A percentile compares a stretch with the other conserved stretches of the same genome.
Conservation (phyloP, 495 filamentous ascomycete species). For the Podospora tetraspora region DNA sequence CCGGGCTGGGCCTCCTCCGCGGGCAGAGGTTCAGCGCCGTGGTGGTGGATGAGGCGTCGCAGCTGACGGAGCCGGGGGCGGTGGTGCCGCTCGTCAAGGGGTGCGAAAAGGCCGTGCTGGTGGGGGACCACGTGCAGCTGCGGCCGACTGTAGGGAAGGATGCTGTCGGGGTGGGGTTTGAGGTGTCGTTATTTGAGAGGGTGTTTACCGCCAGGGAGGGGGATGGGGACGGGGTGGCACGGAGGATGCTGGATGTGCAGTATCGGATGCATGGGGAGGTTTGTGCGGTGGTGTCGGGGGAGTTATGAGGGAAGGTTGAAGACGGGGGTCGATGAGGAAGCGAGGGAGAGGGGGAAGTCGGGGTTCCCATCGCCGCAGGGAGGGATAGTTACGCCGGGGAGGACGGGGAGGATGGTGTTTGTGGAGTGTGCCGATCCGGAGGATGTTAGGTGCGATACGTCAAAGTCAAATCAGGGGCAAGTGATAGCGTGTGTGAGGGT, state of each 20-base stretch:
- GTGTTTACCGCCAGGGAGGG: slow-evolving; percentile 29
- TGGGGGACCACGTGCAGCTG: slow-evolving; percentile 52
- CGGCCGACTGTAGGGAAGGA: slow-evolving; percentile 43
- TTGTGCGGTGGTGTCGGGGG: slow-evolving; percentile 40
- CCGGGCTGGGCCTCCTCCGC: slow-evolving; percentile 45
- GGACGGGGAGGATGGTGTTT: slow-evolving; percentile 33
- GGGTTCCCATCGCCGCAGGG: slow-evolving; percentile 17
- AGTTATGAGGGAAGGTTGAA: slow-evolving; percentile 44
- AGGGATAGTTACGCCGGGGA: slow-evolving; percentile 3
- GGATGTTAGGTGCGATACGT: slow-evolving; percentile 36
- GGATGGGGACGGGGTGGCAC: slow-evolving; percentile 13
- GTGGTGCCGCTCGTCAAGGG: slow-evolving; percentile 48
- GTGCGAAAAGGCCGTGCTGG: slow-evolving; percentile 43
- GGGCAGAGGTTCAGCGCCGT: slow-evolving; percentile 42
- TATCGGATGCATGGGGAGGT: slow-evolving; percentile 50
- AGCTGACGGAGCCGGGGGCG: slow-evolving; percentile 46
- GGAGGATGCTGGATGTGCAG: slow-evolving; percentile 49
- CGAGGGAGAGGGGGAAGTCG: slow-evolving; percentile 26
- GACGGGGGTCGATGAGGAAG: slow-evolving; percentile 31
- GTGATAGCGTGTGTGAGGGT: slow-evolving; percentile 20
- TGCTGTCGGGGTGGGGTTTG: slow-evolving; percentile 34
- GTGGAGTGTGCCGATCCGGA: slow-evolving; percentile 39
- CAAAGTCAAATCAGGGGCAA: slow-evolving; percentile 45
- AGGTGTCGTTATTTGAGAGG: slow-evolving; percentile 49
- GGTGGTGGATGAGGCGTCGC: slow-evolving; percentile 50